These are phyloP conservation scores for Fusarium sacchari DNA, from an alignment of 2,329 filamentous ascomycete genomes.

Conservation along the genomic window DNA sequence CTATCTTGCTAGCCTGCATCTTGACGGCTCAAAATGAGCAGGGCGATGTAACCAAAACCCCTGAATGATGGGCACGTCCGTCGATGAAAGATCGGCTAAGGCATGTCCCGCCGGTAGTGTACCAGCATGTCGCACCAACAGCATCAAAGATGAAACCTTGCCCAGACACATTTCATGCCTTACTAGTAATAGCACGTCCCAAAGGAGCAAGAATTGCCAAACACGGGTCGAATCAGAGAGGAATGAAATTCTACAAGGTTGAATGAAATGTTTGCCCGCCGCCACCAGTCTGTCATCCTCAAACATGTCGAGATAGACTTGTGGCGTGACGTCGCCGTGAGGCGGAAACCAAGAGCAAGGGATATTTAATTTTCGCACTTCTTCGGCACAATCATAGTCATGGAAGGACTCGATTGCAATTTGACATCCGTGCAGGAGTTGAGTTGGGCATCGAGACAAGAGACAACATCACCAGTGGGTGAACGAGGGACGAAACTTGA, in stretches of 20 bases:
- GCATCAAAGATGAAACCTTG: constrained; percentile 18
- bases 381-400: constrained; percentile 98
- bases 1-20: constrained; percentile 3
- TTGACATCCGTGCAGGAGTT: constrained; percentile 95
- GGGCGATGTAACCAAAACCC: constrained; percentile 33
- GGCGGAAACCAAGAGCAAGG: constrained; percentile 46
- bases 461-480: background rate
- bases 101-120: background rate
- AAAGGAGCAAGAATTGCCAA: constrained; percentile 5
- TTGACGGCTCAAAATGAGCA: background rate
- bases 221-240: constrained; percentile 6
- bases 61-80: constrained; percentile 6
- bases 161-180: constrained; percentile 18
- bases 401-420: constrained; percentile 89
- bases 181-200: background rate
- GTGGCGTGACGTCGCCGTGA: constrained; percentile 40
- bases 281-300: constrained; percentile 27
- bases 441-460: background rate
- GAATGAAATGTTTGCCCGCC: constrained; percentile 46
- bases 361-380: constrained; percentile 86
- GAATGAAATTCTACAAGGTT: constrained; percentile 7
- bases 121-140: background rate
- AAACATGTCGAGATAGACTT: constrained; percentile 20
- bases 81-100: constrained; percentile 20
- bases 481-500: constrained; percentile 22